Percentiles rank a stretch among this genome's conserved stretches.
Evolutionary conservation across 306 rosid genomes (phyloP).

Genomic region (Trichosanthes cucumerina): DNA sequence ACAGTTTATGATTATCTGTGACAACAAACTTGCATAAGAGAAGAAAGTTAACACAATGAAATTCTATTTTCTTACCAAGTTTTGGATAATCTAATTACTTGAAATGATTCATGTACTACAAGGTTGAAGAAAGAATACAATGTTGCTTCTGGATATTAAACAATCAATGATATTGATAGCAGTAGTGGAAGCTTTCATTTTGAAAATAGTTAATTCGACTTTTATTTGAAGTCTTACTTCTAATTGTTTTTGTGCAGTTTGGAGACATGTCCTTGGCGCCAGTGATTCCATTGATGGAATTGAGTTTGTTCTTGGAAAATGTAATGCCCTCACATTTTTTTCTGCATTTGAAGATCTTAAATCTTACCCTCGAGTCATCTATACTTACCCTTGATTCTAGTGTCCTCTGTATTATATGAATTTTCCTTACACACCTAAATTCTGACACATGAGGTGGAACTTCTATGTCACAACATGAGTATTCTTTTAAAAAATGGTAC

Average conservation of each 20-base stretch:
- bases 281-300: slow-evolving; percentile 56
- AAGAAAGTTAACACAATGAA: not conserved
- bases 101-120: not conserved
- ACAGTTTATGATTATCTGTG: not conserved
- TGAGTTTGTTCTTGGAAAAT: slow-evolving; percentile 88
- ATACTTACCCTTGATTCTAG: not conserved
- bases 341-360: not conserved
- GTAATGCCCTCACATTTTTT: slow-evolving; percentile 26
- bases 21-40: not conserved
- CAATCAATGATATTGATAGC: not conserved
- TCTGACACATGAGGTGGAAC: not conserved
- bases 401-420: not conserved
- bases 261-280: slow-evolving; percentile 85
- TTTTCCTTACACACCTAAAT: not conserved
- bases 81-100: not conserved
- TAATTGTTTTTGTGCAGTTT: slow-evolving; percentile 65
- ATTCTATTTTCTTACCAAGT: not conserved
- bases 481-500: not conserved
- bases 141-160: not conserved
- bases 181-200: not conserved
- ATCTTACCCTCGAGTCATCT: not conserved
- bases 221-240: slow-evolving; percentile 12
- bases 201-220: not conserved
- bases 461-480: not conserved
- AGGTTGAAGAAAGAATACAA: not conserved